phyloP scores from a whole-genome alignment of 768 basidiomycete genomes.

The Pleurotus tuoliensis region DNA sequence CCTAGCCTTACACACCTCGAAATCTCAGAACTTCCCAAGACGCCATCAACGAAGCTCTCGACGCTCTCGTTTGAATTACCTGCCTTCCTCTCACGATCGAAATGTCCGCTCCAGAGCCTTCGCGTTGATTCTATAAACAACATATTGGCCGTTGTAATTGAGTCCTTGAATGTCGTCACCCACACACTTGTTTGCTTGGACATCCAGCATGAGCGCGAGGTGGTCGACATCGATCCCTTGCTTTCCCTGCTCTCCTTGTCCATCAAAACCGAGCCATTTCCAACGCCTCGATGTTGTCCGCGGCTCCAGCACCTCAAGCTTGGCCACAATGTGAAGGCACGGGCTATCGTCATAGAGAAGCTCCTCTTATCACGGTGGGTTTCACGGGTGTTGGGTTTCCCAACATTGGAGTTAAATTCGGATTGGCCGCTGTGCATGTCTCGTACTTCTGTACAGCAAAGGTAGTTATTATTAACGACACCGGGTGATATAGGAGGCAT shows the following conservation, averaged over 20 bases:
- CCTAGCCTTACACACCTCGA: neutral
- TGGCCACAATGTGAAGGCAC: neutral
- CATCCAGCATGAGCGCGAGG: neutral
- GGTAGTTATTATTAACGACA: no score
- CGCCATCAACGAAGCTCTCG: neutral
- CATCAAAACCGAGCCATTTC: neutral
- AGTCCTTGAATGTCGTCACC: neutral
- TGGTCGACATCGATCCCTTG: neutral
- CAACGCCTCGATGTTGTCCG: neutral
- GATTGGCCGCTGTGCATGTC: neutral
- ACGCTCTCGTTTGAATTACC: neutral
- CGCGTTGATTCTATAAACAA: constrained; percentile 10
- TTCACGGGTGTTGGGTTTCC: neutral
- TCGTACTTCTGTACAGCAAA: neutral
- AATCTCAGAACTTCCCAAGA: neutral
- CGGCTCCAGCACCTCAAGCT: neutral
- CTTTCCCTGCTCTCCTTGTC: neutral
- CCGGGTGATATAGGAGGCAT: no score
- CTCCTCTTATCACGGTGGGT: constrained; percentile 3
- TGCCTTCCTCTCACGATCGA: constrained; percentile 2
- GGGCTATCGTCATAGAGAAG: neutral
- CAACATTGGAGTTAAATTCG: neutral
- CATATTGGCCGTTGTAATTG: neutral
- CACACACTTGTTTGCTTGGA: neutral
- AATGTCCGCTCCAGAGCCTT: constrained; percentile 1